phyloP scores from a whole-genome alignment of 345 rosid genomes.

The Theobroma cacao region DNA sequence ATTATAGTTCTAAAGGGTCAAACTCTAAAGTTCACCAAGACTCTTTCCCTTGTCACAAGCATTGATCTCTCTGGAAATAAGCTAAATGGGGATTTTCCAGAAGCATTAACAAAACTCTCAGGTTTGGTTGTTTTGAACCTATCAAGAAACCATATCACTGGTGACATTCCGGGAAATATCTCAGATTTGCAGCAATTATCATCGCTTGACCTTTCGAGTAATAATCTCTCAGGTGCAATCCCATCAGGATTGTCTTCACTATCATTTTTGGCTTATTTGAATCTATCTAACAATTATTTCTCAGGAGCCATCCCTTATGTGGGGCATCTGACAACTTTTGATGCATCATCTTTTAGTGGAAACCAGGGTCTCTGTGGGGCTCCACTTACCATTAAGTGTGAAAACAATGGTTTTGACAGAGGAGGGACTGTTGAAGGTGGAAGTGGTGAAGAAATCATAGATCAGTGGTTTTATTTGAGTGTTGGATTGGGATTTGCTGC shows the following conservation, averaged over 20 bases:
- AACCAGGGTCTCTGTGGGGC: conserved; percentile 42
- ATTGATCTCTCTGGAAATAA: conserved; percentile 40
- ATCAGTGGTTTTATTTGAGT: conserved; percentile 44
- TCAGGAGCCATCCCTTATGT: conserved; percentile 37
- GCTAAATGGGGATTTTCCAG: conserved; percentile 37
- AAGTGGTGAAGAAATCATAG: conserved; percentile 20
- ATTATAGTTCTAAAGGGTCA: conserved; percentile 27
- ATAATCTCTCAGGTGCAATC: conserved; percentile 36
- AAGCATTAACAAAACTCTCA: conserved; percentile 28
- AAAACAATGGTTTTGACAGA: conserved; percentile 5
- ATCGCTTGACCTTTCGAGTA: conserved; percentile 53
- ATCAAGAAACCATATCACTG: conserved; percentile 32
- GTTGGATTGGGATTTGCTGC: conserved; percentile 48
- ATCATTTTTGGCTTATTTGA: conserved; percentile 34
- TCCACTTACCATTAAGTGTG: conserved; percentile 31
- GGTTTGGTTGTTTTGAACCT: conserved; percentile 39
- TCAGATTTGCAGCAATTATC: conserved; percentile 32
- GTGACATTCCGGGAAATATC: conserved; percentile 34
- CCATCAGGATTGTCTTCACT: conserved; percentile 38
- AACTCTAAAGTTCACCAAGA: conserved; percentile 32
- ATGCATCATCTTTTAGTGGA: conserved; percentile 31
- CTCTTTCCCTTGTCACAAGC: conserved; percentile 46
- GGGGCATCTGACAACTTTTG: conserved; percentile 34
- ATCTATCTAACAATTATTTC: conserved; percentile 35
- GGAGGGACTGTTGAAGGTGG: conserved; percentile 12